These are phyloP conservation scores for Yamadazyma friedrichii DNA, from an alignment of 1,139 yeast genomes.

Conservation along the genomic window DNA sequence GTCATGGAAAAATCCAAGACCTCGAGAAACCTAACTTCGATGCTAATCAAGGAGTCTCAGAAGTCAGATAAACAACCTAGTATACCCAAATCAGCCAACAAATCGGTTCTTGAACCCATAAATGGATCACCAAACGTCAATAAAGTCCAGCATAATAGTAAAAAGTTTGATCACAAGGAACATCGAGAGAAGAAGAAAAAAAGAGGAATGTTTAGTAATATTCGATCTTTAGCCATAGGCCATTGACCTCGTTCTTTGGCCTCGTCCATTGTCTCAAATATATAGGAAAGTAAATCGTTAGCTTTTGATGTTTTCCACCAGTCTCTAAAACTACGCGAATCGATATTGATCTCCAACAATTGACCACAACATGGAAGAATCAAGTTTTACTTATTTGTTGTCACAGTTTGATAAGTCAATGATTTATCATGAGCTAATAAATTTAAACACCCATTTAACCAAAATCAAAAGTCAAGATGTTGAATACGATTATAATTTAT, in stretches of 20 bases:
- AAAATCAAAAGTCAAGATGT: conserved; percentile 10
- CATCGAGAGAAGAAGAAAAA: conserved; percentile 1
- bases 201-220: conserved; percentile 4
- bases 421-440: conserved; percentile 24
- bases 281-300: too few relatives aligned
- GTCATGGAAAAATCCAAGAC: conserved; percentile 11
- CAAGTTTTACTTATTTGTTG: conserved; percentile 19
- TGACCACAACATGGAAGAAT: conserved; percentile 10
- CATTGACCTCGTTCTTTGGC: conserved; percentile 1
- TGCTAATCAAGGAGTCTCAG: conserved; percentile 11
- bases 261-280: too few relatives aligned
- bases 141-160: background rate
- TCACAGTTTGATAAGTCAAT: conserved; percentile 21
- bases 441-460: conserved; percentile 21
- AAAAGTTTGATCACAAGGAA: background rate
- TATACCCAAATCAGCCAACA: background rate
- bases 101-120: conserved; percentile 5
- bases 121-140: conserved; percentile 7
- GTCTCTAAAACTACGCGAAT: too few relatives aligned
- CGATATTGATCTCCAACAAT: background rate
- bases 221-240: conserved; percentile 6
- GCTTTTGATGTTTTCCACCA: background rate
- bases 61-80: background rate
- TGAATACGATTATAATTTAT: conserved; percentile 17
- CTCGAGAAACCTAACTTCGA: conserved; percentile 10